Conservation (phyloP, 192 early-diverging fungal genomes). For the Gryganskiella cystojenkinii region DNA sequence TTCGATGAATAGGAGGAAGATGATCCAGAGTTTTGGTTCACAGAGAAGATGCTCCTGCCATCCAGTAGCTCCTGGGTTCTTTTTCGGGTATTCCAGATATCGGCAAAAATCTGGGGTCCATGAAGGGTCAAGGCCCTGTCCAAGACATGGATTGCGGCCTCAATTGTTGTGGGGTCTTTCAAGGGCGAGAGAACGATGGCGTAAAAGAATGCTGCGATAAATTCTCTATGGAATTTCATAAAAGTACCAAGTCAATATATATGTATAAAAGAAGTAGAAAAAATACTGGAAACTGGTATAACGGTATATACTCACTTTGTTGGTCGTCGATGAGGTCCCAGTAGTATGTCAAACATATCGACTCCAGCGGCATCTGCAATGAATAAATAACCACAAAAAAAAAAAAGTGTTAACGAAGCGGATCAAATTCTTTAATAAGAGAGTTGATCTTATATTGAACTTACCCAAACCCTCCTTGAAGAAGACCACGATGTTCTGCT, state of each 20-base stretch:
- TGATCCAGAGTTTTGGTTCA: neutral
- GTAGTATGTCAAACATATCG: constrained; percentile 37
- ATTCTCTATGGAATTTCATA: constrained; percentile 12
- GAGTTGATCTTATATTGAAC: no score
- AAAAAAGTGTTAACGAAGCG: neutral
- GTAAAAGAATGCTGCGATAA: constrained; percentile 39
- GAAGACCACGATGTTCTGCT: constrained; percentile 30
- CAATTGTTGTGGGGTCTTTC: constrained; percentile 37
- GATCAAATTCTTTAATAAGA: neutral
- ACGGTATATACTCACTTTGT: constrained; percentile 17
- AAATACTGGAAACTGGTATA: neutral
- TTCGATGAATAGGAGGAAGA: neutral
- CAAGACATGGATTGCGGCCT: constrained; percentile 37
- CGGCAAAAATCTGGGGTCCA: constrained; percentile 33
- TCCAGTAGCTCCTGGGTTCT: constrained; percentile 39
- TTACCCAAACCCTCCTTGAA: constrained; percentile 47
- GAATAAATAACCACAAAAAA: no score
- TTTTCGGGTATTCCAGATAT: constrained; percentile 40
- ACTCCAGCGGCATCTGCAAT: constrained; percentile 37
- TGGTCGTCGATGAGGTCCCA: constrained; percentile 39
- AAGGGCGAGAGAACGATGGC: constrained; percentile 37
- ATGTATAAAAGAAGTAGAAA: neutral
- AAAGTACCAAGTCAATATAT: neutral
- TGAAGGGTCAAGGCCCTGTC: constrained; percentile 39
- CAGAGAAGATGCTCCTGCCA: neutral